Base-by-base conservation (phyloP, 768 basidiomycete species). In the Suillus ampliporus region DNA sequence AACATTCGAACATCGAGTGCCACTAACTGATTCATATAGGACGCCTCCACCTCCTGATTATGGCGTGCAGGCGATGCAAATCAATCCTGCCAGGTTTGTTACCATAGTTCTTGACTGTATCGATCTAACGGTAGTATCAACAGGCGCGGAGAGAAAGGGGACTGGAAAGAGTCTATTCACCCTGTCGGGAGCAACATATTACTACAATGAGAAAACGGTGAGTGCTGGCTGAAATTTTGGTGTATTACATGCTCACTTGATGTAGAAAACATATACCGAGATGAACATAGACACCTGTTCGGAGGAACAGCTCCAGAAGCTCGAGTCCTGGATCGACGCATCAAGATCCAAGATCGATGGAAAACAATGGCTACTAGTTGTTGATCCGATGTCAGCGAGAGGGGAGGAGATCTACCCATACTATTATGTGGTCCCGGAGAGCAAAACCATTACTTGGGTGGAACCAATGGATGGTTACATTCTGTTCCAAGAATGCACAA, bases 181-280 rank as follows among this genome's bases (percentile, higher is more conserved):
- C 57, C 23, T n/a, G 5, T 44, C 34, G 3, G 57, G 57, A 8
- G 41, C 57, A 0, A 19, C 5, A 3, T 58, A 58, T 34, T 1
- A 34, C 41, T 58, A 58, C 41, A 43, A 58, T 46, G 57, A 26
- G 8, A 46, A 4, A 43, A 28, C 7, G 43, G 57, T 58, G 37
- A 58, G 40, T 58, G 31, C 11, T 3, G 0, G 23, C 31, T 31
- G 31, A 6, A 3, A 31, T 31, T 6, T 31, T 31, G 31, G n/a
- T n/a, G 31, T 6, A 31, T 17, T 26, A 13, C 57, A 58, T 14
- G n/a, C 28, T 17, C 10, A n/a, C 7, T 34, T 58, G 11, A 31
- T n/a, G 9, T 14, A 58, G 57, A 46, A 31, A 43, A 44, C 40
- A 28, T 58, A 58, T 4, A 17, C 57, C 3, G 23, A 5, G 17